Conservation (phyloP, 2,329 filamentous ascomycete species). For the Onygena corvina region DNA sequence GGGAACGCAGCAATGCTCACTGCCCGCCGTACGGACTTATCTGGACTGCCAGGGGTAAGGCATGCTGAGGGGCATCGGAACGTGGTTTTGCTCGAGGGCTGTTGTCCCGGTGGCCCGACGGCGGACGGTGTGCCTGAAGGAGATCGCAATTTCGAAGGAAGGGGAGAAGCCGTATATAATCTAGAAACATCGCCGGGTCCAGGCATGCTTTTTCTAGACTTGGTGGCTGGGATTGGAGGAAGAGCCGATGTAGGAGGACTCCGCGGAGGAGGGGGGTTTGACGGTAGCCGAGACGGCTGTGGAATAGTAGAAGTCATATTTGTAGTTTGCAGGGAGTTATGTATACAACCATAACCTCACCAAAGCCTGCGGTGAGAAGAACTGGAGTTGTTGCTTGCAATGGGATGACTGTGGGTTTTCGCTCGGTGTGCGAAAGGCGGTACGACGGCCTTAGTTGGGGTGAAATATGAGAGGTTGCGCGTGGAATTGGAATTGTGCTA, state of each 20-base stretch:
- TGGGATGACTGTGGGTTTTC: not conserved
- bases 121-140: conserved; percentile 43
- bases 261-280: conserved; percentile 52
- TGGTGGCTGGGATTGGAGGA: conserved; percentile 60
- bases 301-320: conserved; percentile 52
- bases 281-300: conserved; percentile 47
- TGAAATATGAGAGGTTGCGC: conserved; percentile 5
- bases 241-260: conserved; percentile 61
- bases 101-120: conserved; percentile 38
- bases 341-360: conserved; percentile 5
- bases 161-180: conserved; percentile 29
- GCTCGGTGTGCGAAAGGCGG: not conserved
- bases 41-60: conserved; percentile 42
- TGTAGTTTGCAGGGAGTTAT: not conserved
- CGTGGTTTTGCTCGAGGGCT: conserved; percentile 42
- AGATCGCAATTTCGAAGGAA: conserved; percentile 44
- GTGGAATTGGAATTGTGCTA: conserved; percentile 4
- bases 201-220: conserved; percentile 56
- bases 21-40: conserved; percentile 67
- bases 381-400: not conserved
- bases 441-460: not conserved
- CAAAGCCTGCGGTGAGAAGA: too few relatives aligned
- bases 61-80: conserved; percentile 45
- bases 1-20: conserved; percentile 92
- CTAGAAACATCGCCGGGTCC: conserved; percentile 36